Evolutionary conservation across 2,329 filamentous ascomycete genomes (phyloP).

Genomic region (Meredithiella fracta): DNA sequence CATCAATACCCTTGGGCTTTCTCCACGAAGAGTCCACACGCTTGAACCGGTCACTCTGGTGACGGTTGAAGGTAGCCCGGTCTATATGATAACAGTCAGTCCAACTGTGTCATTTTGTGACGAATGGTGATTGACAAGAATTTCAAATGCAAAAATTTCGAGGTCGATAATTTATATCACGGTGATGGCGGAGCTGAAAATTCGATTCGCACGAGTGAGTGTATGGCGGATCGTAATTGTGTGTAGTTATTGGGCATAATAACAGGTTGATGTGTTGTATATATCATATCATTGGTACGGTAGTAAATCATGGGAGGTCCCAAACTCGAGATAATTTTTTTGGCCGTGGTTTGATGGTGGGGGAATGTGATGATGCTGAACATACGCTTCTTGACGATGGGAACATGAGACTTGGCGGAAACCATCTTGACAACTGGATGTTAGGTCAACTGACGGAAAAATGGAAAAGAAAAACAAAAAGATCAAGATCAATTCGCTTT

Average conservation of each 20-base stretch:
- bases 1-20: constrained; percentile 99
- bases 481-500: constrained; percentile 12
- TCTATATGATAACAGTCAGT: constrained; percentile 34
- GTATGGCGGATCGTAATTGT: too few relatives aligned
- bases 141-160: neutral
- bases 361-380: constrained; percentile 12
- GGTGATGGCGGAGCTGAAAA: neutral
- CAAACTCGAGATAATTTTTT: neutral
- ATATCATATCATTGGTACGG: neutral
- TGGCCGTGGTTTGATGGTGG: neutral
- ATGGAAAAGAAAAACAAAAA: constrained; percentile 6
- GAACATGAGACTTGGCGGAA: constrained; percentile 97
- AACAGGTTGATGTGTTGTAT: neutral
- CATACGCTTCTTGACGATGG: constrained; percentile 99
- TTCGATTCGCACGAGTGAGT: too few relatives aligned
- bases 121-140: neutral
- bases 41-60: constrained; percentile 96
- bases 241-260: neutral
- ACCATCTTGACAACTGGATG: constrained; percentile 53
- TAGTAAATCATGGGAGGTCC: neutral
- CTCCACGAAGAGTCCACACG: constrained; percentile 83
- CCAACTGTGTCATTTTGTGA: constrained; percentile 4
- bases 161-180: neutral
- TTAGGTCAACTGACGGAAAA: constrained; percentile 8
- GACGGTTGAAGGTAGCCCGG: constrained; percentile 88